Evolutionary conservation across 305 asterid genomes (phyloP).

Genomic region (Solanum aculeatissimum): DNA sequence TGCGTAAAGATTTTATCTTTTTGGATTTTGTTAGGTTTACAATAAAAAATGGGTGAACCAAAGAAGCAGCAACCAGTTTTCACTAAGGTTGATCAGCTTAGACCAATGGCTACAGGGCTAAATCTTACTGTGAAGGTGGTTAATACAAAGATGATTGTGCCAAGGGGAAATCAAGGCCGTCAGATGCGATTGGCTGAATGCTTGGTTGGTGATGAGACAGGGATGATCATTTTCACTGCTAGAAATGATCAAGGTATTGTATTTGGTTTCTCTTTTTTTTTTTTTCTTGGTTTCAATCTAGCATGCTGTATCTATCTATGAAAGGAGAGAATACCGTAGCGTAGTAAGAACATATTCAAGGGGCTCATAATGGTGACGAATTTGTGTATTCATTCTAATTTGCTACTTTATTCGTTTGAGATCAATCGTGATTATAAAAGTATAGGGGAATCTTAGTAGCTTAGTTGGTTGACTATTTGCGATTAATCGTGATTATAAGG

Average conservation of each 20-base stretch:
- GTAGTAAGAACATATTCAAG: background rate
- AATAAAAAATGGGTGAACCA: conserved; percentile 22
- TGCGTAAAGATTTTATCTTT: background rate
- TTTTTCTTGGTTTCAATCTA: background rate
- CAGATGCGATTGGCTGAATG: conserved; percentile 26
- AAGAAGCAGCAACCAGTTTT: conserved; percentile 24
- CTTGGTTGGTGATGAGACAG: conserved; percentile 36
- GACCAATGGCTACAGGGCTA: conserved; percentile 25
- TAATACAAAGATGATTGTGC: conserved; percentile 14
- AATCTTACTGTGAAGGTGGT: conserved; percentile 25
- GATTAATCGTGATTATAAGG: background rate
- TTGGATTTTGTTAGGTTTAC: background rate
- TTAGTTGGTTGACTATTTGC: background rate
- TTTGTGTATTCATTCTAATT: background rate
- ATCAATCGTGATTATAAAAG: background rate
- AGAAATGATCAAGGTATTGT: conserved; percentile 28
- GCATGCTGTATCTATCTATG: background rate
- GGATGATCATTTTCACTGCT: conserved; percentile 27
- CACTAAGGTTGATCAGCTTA: conserved; percentile 23
- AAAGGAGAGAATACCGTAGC: background rate
- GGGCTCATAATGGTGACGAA: background rate
- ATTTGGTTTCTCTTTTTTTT: background rate
- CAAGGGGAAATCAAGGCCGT: conserved; percentile 21
- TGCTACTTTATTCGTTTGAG: background rate
- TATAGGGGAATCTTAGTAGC: background rate